phyloP scores from a whole-genome alignment of 2,329 filamentous ascomycete species.

The Ilyonectria destructans region DNA sequence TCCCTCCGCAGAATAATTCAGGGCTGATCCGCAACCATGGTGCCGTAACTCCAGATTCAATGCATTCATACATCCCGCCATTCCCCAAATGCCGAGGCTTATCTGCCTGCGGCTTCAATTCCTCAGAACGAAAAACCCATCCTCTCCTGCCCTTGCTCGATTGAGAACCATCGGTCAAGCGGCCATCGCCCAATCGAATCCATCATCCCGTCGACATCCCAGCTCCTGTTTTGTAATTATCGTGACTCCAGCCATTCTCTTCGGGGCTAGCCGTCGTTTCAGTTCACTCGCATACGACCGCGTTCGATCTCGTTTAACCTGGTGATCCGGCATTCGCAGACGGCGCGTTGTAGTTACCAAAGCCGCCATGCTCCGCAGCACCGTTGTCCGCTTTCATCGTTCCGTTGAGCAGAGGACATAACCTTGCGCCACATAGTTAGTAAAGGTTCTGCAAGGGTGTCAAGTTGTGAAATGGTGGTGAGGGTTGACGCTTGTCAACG shows the following conservation, averaged over 20 bases:
- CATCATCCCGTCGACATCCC: conserved; percentile 1
- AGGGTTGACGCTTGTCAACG: conserved; percentile 39
- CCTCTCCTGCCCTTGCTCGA: too few relatives aligned
- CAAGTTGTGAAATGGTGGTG: conserved; percentile 30
- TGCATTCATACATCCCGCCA: conserved; percentile 7
- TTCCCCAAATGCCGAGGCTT: conserved; percentile 4
- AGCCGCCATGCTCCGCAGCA: conserved; percentile 71
- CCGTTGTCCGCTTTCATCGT: conserved; percentile 77
- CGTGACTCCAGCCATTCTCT: not conserved
- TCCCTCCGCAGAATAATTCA: not conserved
- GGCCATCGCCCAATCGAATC: not conserved
- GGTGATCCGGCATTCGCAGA: conserved; percentile 55
- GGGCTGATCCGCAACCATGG: conserved; percentile 4
- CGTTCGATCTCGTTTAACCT: conserved; percentile 31
- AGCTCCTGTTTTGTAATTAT: not conserved
- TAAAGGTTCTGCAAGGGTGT: conserved; percentile 29
- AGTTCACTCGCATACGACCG: conserved; percentile 12
- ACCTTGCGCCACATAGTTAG: conserved; percentile 63
- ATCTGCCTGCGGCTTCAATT: not conserved
- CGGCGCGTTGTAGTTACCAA: conserved; percentile 69
- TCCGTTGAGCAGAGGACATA: conserved; percentile 89
- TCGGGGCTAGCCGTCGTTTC: not conserved
- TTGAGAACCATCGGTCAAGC: not conserved
- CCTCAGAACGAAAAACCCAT: not conserved
- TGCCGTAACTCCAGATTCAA: conserved; percentile 26